Percentiles rank a stretch among this genome's conserved stretches.
Evolutionary conservation across 306 rosid species (phyloP).

Genomic region (Castanospermum australe): DNA sequence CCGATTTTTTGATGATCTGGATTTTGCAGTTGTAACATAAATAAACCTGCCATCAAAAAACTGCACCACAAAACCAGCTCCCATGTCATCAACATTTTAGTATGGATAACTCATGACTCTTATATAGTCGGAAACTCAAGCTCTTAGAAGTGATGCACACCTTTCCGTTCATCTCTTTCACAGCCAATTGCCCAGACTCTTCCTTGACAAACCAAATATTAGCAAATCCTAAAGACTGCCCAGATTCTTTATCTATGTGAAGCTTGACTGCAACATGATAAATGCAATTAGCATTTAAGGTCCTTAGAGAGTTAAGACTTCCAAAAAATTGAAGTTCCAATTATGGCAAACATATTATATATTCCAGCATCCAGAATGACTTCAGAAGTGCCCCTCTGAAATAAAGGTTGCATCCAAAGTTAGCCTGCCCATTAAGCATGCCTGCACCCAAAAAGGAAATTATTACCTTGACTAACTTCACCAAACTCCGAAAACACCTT

Average conservation of each 20-base stretch:
- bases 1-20: conserved; percentile 21
- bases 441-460: neutral
- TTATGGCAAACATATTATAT: neutral
- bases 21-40: conserved; percentile 38
- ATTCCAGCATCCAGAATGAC: neutral
- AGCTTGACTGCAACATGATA: conserved; percentile 39
- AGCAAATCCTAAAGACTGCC: conserved; percentile 44
- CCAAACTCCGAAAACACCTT: conserved; percentile 51
- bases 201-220: conserved; percentile 40
- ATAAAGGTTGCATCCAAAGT: neutral
- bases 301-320: neutral
- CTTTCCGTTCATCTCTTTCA: conserved; percentile 57
- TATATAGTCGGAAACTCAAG: neutral
- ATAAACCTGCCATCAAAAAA: conserved; percentile 58
- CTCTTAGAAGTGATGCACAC: conserved; percentile 28
- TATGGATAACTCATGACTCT: conserved; percentile 6
- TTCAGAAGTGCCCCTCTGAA: neutral
- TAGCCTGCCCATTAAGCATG: neutral
- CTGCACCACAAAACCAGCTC: conserved; percentile 36
- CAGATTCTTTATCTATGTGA: conserved; percentile 30
- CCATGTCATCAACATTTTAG: neutral
- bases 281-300: neutral
- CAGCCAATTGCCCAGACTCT: conserved; percentile 42
- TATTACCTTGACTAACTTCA: conserved; percentile 40
- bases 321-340: neutral